These are phyloP conservation scores for Pontederia paniculata DNA, from an alignment of 176 grass and related monocot genomes.

Conservation along the genomic window DNA sequence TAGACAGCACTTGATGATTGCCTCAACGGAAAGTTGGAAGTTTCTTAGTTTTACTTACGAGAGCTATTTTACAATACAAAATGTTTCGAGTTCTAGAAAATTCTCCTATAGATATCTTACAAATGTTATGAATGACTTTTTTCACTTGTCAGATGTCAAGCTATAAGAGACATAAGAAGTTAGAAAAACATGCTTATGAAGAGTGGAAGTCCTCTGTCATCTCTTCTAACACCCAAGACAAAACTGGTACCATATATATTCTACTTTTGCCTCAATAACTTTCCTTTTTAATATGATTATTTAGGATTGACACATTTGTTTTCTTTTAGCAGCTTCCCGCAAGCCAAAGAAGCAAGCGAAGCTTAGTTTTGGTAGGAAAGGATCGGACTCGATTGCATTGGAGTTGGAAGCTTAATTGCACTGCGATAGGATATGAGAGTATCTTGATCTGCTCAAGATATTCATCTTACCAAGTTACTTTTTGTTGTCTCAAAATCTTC, in stretches of 20 bases:
- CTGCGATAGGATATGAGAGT: no score
- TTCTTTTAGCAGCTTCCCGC: constrained; percentile 18
- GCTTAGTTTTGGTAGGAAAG: constrained; percentile 59
- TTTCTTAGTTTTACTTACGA: no score
- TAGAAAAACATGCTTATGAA: constrained; percentile 61
- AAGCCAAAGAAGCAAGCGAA: constrained; percentile 60
- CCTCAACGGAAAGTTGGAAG: no score
- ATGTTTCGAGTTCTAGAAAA: background rate
- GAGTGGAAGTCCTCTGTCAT: constrained; percentile 74
- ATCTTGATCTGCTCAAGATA: no score
- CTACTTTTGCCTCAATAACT: background rate
- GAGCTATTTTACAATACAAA: background rate
- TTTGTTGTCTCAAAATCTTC: no score
- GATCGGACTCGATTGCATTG: constrained; percentile 16
- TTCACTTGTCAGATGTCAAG: constrained; percentile 46
- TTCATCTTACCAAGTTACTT: no score
- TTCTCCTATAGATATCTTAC: background rate
- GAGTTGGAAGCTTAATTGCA: background rate
- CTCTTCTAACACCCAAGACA: constrained; percentile 57
- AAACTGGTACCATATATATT: constrained; percentile 44
- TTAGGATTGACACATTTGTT: background rate
- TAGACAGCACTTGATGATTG: no score
- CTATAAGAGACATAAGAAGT: constrained; percentile 83
- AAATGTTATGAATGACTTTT: background rate
- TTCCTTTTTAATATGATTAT: background rate